Conservation (phyloP, 345 rosid genomes). For the Bruguiera gymnorhiza region DNA sequence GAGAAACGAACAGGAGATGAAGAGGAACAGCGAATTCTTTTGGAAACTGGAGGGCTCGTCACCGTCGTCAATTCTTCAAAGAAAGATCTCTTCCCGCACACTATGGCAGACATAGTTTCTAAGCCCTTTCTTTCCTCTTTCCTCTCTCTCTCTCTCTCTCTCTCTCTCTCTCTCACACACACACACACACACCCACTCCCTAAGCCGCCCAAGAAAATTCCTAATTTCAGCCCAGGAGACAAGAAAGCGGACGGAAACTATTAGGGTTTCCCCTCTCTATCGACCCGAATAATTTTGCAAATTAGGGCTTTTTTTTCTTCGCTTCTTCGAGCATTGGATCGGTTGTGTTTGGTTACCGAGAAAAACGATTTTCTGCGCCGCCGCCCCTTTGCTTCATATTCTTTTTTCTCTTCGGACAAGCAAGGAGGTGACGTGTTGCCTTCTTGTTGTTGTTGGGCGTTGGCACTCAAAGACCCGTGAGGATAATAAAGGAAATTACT, state of each 20-base stretch:
- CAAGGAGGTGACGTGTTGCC: no score
- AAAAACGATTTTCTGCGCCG: no score
- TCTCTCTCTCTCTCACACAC: not conserved
- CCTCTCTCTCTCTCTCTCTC: slow-evolving; percentile 4
- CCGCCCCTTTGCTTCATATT: no score
- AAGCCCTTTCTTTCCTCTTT: not conserved
- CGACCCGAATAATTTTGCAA: not conserved
- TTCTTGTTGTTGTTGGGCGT: no score
- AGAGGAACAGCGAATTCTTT: slow-evolving; percentile 65
- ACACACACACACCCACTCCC: not conserved
- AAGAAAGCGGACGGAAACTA: no score
- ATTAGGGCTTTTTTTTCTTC: not conserved
- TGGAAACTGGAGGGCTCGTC: slow-evolving; percentile 51
- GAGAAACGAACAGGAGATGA: slow-evolving; percentile 57
- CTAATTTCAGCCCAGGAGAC: not conserved
- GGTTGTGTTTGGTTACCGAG: no score
- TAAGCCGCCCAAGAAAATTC: not conserved
- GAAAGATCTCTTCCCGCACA: slow-evolving; percentile 91
- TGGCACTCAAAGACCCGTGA: no score
- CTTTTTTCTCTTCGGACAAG: no score
- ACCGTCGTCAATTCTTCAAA: slow-evolving; percentile 67
- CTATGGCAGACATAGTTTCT: slow-evolving; percentile 89
- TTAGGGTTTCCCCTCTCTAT: not conserved
- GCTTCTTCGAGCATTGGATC: no score
- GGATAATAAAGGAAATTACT: no score